Conservation (phyloP, 306 rosid genomes). For the Vicia sativa region DNA sequence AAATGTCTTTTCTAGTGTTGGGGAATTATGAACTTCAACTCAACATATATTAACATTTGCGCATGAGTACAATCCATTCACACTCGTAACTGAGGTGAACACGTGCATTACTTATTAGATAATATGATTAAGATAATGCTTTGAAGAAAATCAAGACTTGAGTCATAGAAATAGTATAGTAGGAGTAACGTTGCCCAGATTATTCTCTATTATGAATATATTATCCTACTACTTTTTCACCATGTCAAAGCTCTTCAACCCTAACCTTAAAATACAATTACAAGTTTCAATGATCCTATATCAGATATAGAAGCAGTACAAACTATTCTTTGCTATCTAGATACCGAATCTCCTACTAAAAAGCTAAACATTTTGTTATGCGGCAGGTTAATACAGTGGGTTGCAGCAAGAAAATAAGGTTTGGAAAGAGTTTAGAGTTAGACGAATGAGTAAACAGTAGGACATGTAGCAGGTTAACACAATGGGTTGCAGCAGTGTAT, state of each 20-base stretch:
- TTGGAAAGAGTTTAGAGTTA: no score
- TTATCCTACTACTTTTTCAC: conserved; percentile 5
- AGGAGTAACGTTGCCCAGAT: conserved; percentile 1
- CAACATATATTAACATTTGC: conserved; percentile 17
- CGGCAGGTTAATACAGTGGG: no score
- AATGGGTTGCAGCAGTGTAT: conserved; percentile 1
- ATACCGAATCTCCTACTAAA: conserved; percentile 10
- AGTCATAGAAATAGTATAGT: conserved; percentile 13
- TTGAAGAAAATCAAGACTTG: conserved; percentile 27
- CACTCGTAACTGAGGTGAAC: neutral
- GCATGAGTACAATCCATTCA: conserved; percentile 24
- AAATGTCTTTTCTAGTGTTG: neutral
- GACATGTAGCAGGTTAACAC: neutral
- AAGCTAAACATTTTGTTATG: conserved; percentile 4
- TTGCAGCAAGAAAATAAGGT: conserved; percentile 35
- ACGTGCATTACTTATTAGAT: neutral
- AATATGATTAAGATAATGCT: conserved; percentile 7
- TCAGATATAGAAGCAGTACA: conserved; percentile 28
- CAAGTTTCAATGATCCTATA: conserved; percentile 25
- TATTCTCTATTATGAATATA: conserved; percentile 1
- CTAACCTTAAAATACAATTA: conserved; percentile 35
- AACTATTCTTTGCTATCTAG: conserved; percentile 18
- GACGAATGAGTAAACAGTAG: conserved; percentile 9
- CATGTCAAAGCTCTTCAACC: conserved; percentile 28
- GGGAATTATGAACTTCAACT: conserved; percentile 17